Evolutionary conservation across 2,329 filamentous ascomycete genomes (phyloP).

Genomic region (Cephalotrichum gorgonifer): DNA sequence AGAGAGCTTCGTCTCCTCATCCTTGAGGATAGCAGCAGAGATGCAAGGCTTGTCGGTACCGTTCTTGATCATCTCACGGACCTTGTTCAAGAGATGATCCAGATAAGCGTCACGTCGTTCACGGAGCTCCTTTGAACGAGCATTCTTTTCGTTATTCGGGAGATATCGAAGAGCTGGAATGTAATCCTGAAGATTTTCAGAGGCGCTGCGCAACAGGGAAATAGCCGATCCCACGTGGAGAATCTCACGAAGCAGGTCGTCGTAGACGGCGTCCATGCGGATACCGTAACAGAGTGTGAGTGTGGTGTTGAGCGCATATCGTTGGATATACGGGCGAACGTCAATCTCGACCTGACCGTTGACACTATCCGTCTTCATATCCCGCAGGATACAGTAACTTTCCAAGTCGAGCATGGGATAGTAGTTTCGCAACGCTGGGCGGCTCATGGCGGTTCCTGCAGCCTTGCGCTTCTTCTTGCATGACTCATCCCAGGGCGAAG

Average conservation of each 20-base stretch:
- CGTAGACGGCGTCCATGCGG: conserved; percentile 42
- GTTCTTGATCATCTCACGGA: conserved; percentile 37
- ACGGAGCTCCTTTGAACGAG: conserved; percentile 32
- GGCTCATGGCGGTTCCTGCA: conserved; percentile 33
- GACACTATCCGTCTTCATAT: conserved; percentile 30
- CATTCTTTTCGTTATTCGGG: conserved; percentile 40
- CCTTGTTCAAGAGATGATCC: conserved; percentile 35
- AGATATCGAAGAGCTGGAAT: conserved; percentile 36
- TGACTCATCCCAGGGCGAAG: conserved; percentile 40
- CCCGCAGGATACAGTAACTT: conserved; percentile 36
- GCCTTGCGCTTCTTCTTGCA: conserved; percentile 43
- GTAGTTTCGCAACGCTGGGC: conserved; percentile 34
- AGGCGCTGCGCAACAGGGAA: conserved; percentile 35
- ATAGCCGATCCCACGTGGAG: conserved; percentile 41
- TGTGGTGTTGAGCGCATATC: conserved; percentile 42
- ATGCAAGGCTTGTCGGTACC: conserved; percentile 45
- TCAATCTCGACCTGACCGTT: conserved; percentile 29
- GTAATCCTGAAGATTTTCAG: conserved; percentile 43
- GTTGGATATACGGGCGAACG: conserved; percentile 38
- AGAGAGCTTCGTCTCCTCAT: conserved; percentile 39
- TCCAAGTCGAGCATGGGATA: conserved; percentile 43
- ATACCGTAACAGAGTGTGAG: conserved; percentile 44
- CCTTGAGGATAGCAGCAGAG: conserved; percentile 40
- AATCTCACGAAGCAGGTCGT: conserved; percentile 38
- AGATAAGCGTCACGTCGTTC: conserved; percentile 37